Conservation (phyloP, 2,329 filamentous ascomycete species). For the Fusarium denticulatum region DNA sequence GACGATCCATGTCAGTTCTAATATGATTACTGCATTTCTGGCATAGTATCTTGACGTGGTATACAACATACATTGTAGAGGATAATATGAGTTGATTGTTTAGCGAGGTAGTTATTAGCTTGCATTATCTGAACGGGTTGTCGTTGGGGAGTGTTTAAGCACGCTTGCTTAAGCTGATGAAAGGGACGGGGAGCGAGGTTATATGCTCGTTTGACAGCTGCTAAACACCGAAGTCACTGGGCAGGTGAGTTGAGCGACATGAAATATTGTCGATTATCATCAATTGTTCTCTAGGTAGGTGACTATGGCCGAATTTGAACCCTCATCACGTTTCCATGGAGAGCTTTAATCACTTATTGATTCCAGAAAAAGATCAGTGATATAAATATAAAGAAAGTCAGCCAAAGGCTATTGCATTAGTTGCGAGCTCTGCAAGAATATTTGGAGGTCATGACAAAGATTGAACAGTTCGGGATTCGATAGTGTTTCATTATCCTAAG, state of each 20-base stretch:
- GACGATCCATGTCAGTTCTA: neutral
- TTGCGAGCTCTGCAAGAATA: fast-evolving
- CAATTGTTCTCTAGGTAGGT: fast-evolving
- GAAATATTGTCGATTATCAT: fast-evolving
- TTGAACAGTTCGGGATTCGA: fast-evolving
- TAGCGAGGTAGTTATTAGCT: fast-evolving
- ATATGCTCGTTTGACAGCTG: fast-evolving
- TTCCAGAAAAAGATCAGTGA: fast-evolving
- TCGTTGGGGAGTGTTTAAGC: neutral
- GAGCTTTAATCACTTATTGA: neutral
- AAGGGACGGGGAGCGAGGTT: fast-evolving
- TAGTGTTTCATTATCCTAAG: fast-evolving
- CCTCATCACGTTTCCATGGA: fast-evolving
- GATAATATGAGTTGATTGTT: fast-evolving
- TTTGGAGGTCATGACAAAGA: fast-evolving
- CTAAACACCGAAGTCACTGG: no score
- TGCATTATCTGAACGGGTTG: neutral
- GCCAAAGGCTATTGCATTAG: fast-evolving
- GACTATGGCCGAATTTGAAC: neutral
- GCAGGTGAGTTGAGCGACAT: fast-evolving
- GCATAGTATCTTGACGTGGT: neutral
- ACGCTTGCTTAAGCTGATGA: neutral
- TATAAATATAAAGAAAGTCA: neutral
- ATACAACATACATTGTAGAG: neutral
- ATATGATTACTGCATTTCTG: neutral